Evolutionary conservation across 2,329 filamentous ascomycete species (phyloP).

Genomic region (Didymosphaeria variabile): DNA sequence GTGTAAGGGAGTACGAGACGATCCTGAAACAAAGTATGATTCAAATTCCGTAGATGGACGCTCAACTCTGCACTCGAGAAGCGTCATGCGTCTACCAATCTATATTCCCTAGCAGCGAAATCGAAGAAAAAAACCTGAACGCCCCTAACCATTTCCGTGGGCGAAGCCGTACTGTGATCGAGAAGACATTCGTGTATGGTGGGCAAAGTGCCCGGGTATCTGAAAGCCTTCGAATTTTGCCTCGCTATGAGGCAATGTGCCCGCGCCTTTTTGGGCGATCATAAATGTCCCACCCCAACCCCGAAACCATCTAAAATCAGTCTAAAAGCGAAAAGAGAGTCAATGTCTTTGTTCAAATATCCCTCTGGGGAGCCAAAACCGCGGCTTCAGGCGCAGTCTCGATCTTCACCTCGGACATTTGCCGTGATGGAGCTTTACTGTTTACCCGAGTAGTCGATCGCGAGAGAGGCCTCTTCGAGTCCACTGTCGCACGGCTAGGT

Average conservation of each 20-base stretch:
- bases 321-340: neutral
- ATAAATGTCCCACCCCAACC: too few relatives aligned
- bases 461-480: slow-evolving; percentile 19
- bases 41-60: slow-evolving; percentile 37
- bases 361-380: slow-evolving; percentile 1
- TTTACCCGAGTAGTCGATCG: slow-evolving; percentile 35
- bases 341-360: neutral
- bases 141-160: neutral
- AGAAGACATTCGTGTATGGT: neutral
- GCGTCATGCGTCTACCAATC: slow-evolving; percentile 41
- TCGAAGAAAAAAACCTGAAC: neutral
- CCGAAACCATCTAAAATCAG: neutral
- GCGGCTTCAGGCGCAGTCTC: slow-evolving; percentile 9
- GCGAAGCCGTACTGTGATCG: neutral
- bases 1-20: neutral
- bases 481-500: slow-evolving; percentile 18
- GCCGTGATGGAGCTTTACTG: slow-evolving; percentile 25
- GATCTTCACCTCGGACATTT: slow-evolving; percentile 26
- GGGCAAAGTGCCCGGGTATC: neutral
- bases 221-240: neutral
- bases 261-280: too few relatives aligned
- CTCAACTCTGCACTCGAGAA: slow-evolving; percentile 38
- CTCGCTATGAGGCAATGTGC: neutral
- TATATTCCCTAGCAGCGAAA: neutral
- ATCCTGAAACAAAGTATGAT: neutral